Base-by-base conservation (phyloP, 2,329 filamentous ascomycete species). In the Epichloe sibirici region DNA sequence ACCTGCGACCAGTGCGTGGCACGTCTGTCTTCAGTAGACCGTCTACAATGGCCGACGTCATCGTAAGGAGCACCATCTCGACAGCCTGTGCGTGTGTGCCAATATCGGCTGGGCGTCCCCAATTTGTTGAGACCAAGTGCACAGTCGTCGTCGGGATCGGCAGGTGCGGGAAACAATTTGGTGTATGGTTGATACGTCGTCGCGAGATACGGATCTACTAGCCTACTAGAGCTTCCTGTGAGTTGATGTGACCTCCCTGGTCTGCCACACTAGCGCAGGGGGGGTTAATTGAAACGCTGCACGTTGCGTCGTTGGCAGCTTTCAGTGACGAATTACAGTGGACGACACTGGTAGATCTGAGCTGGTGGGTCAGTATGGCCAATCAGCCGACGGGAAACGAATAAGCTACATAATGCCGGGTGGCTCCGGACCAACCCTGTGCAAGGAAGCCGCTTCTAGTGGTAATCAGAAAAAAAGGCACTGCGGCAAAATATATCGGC, bases 31-130 rank as follows among this genome's bases (percentile, higher is more conserved):
- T 66, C 15, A 71, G 60, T 11, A 90, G 62, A 0, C 77, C 84
- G 65, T 81, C 79, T 69, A 84, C 79, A 34, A 88, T 80, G 59
- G 78, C 72, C 59, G 78, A 66, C 4, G 86, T 90, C 74, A 89
- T 85, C n/a, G 83, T 87, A 43, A 93, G 79, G 44, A 86, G 74
- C 17, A 90, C 86, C 87, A 91, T 91, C 3, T 4, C 56, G 51
- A 38, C 25, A 42, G 39, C 12, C 2, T 37, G 31, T 5, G 17
- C 12, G 35, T 45, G 21, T 15, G 21, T 11, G 51, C 37, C 13
- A 28, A 25, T 23, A 49, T 37, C 5, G 45, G 17, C n/a, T 47
- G 28, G 34, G 45, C 31, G 17, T 12, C 31, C 21, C 12, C 40
- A 21, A 43, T 21, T 4, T 21, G 23, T 21, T 5, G 8, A 13